A percentile compares a stretch with the other conserved stretches of the same genome.
Evolutionary conservation across 164 flowering plant species (phyloP).

Genomic region (Macadamia integrifolia): DNA sequence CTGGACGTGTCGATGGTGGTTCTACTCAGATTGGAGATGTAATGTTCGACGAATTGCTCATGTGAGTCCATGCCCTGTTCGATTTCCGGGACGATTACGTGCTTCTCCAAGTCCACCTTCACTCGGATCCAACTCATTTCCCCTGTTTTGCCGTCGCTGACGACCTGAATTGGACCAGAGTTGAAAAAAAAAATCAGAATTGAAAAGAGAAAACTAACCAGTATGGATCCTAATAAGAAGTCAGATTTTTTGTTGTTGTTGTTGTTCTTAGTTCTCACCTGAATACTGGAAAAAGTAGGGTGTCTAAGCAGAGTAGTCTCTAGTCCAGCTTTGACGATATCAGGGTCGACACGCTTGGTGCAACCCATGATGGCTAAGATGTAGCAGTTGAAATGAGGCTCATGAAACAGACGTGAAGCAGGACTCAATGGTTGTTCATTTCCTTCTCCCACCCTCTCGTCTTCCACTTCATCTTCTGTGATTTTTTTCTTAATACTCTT

Average conservation of each 20-base stretch:
- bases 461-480: too few relatives aligned
- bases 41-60: constrained; percentile 50
- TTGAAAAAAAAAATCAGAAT: neutral
- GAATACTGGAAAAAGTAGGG: constrained; percentile 40
- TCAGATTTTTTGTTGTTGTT: too few relatives aligned
- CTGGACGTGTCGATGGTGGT: constrained; percentile 38
- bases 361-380: constrained; percentile 34
- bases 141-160: constrained; percentile 19
- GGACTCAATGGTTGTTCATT: constrained; percentile 39
- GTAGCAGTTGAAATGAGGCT: constrained; percentile 28
- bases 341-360: constrained; percentile 19
- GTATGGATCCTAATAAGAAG: too few relatives aligned
- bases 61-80: constrained; percentile 23
- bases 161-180: constrained; percentile 22
- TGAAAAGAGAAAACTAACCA: too few relatives aligned
- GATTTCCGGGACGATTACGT: constrained; percentile 36
- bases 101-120: constrained; percentile 38
- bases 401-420: constrained; percentile 30
- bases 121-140: constrained; percentile 40
- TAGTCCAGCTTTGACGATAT: constrained; percentile 18
- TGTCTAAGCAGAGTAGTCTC: constrained; percentile 14
- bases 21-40: constrained; percentile 31
- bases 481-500: neutral
- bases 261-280: constrained; percentile 16
- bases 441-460: neutral